Conservation (phyloP, 805 yeast species). For the Saturnispora besseyi region DNA sequence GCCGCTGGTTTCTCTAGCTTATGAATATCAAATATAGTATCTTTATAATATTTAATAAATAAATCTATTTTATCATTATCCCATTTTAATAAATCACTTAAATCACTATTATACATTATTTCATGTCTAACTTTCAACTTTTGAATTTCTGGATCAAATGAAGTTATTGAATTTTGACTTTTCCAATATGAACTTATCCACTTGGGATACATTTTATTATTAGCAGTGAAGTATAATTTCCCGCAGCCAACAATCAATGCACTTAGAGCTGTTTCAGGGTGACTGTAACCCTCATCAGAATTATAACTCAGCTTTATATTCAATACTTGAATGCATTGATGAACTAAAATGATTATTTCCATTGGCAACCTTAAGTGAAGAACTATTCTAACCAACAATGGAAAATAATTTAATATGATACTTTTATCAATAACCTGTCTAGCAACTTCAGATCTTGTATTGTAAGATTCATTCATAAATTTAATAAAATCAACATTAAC, state of each 20-base stretch:
- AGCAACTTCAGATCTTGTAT: not conserved
- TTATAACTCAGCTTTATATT: slow-evolving; percentile 12
- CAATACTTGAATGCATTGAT: slow-evolving; percentile 19
- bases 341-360: slow-evolving; percentile 33
- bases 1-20: not conserved
- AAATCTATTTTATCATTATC: slow-evolving; percentile 34
- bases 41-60: slow-evolving; percentile 39
- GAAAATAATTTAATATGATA: slow-evolving; percentile 25
- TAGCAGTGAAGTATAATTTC: slow-evolving; percentile 25
- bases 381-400: slow-evolving; percentile 34
- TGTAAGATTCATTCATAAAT: not conserved
- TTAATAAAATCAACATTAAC: not conserved
- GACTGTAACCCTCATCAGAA: slow-evolving; percentile 2
- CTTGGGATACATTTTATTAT: slow-evolving; percentile 14
- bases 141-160: slow-evolving; percentile 12
- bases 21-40: not conserved
- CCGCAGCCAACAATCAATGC: slow-evolving; percentile 28
- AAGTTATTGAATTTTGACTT: not conserved
- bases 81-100: slow-evolving; percentile 38
- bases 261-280: slow-evolving; percentile 33
- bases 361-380: slow-evolving; percentile 42
- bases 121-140: slow-evolving; percentile 12
- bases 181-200: slow-evolving; percentile 24
- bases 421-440: not conserved
- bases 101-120: slow-evolving; percentile 20